These are phyloP conservation scores for Neonectria magnoliae DNA, from an alignment of 2,329 filamentous ascomycete genomes.

Conservation along the genomic window DNA sequence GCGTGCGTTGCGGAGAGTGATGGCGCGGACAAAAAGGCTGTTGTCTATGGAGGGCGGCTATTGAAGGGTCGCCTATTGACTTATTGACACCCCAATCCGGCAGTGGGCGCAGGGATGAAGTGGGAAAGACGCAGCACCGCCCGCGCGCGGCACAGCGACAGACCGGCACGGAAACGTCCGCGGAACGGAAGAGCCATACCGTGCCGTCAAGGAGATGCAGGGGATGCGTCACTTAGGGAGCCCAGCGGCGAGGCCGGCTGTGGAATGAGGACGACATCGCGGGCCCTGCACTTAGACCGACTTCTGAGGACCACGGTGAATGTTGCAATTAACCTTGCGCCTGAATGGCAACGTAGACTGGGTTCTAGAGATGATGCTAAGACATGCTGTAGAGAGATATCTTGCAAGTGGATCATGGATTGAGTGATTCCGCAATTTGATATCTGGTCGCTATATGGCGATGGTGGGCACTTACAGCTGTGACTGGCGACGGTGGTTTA, in stretches of 20 bases:
- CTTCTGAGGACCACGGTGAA: not conserved
- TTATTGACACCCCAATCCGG: constrained; percentile 3
- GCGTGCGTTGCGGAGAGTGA: not conserved
- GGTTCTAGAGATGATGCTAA: not conserved
- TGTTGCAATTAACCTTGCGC: not conserved
- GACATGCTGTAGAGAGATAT: not conserved
- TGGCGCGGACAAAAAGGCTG: not conserved
- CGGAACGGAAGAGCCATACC: not conserved
- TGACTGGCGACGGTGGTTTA: not conserved
- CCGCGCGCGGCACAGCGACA: not conserved
- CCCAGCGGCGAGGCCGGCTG: no score
- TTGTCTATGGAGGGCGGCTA: constrained; percentile 15
- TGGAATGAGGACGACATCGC: not conserved
- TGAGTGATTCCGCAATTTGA: not conserved
- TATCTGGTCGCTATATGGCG: no score
- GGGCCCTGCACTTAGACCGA: not conserved
- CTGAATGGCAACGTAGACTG: not conserved
- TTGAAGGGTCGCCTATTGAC: constrained; percentile 21
- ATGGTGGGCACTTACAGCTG: not conserved
- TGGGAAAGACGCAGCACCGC: not conserved
- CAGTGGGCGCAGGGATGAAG: not conserved
- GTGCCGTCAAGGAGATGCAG: not conserved
- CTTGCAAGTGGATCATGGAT: not conserved
- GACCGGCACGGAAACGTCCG: not conserved
- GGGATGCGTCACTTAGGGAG: not conserved